Evolutionary conservation across 1,284 basidiomycete genomes (phyloP), one percentile per base, ranked within the genome.

Genomic region (Thecaphora thlaspeos): DNA sequence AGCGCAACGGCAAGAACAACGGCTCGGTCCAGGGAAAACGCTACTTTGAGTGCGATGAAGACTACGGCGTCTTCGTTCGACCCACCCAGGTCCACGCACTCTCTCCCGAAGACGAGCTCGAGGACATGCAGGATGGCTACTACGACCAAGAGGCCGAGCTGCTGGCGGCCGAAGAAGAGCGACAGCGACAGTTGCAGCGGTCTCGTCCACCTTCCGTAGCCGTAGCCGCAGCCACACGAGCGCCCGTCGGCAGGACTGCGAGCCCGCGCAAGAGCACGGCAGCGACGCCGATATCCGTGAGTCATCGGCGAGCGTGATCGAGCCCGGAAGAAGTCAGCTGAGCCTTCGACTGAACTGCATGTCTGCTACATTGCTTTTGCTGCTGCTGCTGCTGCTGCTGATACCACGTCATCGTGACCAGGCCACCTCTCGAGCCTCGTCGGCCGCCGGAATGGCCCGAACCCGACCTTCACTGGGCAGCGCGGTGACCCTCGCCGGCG

Each of bases 51-150:
- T 94, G 91, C 80, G 83, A 84, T 67, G 82, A 83, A 47, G 82
- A 82, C 34, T 82, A 89, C 78, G 95, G 95, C 41, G 88, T 97
- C 38, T 98, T 99, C 78, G 88, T 97, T 4, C 83, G 91, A 21
- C 86, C 89, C 0, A 88, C 87, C 74, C 90, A 93, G 78, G 89
- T 97, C 55, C 89, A 86, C 72, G 74, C 85, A 2, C 76, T 86
- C 2, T 54, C 58, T 3, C 55, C 62, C 9, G 55, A 62, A 8
- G 51, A 61, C 24, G 59, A 63, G 46, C 53, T 57, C 42, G 59
- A 72, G 38, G 52, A 37, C 45, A 26, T 66, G 46, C 61, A 56
- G 44, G 60, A 70, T 21, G 67, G 57, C 44, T 52, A 26, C 43
- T 28, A 42, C 21, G 67, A 48, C 10, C 32, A 48, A 9, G 43